phyloP scores from a whole-genome alignment of 1,139 yeast genomes.

The Sugiyamaella paludigena region DNA sequence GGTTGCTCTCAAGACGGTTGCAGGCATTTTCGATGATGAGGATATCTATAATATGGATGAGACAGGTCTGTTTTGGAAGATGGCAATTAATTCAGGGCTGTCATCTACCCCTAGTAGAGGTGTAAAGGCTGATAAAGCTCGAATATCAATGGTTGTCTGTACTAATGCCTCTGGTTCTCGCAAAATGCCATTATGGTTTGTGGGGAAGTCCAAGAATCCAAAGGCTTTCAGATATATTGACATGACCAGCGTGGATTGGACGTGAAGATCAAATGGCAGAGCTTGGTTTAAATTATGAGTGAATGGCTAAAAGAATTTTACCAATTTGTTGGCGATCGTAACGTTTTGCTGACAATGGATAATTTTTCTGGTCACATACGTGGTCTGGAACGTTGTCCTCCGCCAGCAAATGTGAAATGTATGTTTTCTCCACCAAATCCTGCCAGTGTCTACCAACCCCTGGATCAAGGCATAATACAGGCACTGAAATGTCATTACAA shows the following conservation, averaged over 20 bases:
- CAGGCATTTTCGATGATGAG: background rate
- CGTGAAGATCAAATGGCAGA: background rate
- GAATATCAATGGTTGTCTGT: background rate
- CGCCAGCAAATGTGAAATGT: background rate
- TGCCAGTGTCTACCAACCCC: background rate
- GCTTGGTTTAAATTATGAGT: background rate
- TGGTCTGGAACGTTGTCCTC: background rate
- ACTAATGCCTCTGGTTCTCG: background rate
- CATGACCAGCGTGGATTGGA: background rate
- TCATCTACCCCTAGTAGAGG: background rate
- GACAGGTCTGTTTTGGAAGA: slow-evolving; percentile 7
- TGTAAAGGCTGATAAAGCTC: background rate
- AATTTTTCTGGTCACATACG: background rate
- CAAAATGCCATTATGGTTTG: background rate
- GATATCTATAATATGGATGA: slow-evolving; percentile 10
- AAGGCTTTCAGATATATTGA: background rate
- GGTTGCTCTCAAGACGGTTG: background rate
- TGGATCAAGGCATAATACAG: background rate
- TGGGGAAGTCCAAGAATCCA: background rate
- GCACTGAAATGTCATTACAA: background rate
- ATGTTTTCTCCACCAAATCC: background rate
- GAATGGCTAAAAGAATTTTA: background rate
- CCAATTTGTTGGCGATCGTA: background rate
- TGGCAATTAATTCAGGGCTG: background rate
- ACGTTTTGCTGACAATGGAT: background rate